A percentile compares a stretch with the other conserved stretches of the same genome.
phyloP scores from a whole-genome alignment of 1,284 basidiomycete species.

The Trametes hirsuta region DNA sequence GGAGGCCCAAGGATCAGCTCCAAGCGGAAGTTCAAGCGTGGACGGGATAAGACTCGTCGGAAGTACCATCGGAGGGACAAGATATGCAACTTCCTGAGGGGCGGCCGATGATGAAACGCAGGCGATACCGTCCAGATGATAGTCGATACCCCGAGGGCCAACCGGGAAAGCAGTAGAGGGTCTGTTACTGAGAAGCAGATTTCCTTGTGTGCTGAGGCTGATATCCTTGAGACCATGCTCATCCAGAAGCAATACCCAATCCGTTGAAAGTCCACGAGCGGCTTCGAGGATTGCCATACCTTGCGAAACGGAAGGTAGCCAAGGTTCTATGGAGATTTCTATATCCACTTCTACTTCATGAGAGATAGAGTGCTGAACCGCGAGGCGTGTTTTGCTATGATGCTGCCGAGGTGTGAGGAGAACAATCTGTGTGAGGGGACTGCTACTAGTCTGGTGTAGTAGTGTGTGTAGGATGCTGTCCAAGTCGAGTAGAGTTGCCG shows the following conservation, averaged over 20 bases:
- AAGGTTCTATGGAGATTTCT: slow-evolving; percentile 47
- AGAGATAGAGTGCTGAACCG: slow-evolving; percentile 40
- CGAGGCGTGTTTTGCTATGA: slow-evolving; percentile 37
- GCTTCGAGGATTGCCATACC: slow-evolving; percentile 38
- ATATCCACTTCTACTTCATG: slow-evolving; percentile 36
- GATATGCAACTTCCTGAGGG: slow-evolving; percentile 46
- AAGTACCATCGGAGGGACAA: slow-evolving; percentile 61
- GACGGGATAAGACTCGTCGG: slow-evolving; percentile 39
- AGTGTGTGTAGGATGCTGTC: slow-evolving; percentile 40
- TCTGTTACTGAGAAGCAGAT: slow-evolving; percentile 40
- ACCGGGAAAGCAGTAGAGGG: slow-evolving; percentile 42
- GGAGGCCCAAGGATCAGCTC: slow-evolving; percentile 42
- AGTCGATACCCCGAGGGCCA: slow-evolving; percentile 47
- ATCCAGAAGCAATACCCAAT: slow-evolving; percentile 57
- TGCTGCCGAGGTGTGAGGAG: slow-evolving; percentile 49
- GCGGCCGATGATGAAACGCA: slow-evolving; percentile 35
- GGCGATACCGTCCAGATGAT: slow-evolving; percentile 27
- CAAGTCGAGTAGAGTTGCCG: slow-evolving; percentile 39
- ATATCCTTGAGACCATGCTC: slow-evolving; percentile 42
- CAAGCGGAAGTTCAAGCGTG: slow-evolving; percentile 23
- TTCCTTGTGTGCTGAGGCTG: slow-evolving; percentile 34
- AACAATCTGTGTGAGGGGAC: slow-evolving; percentile 47
- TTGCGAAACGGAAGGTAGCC: slow-evolving; percentile 34
- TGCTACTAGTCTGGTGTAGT: slow-evolving; percentile 32
- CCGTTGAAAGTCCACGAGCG: slow-evolving; percentile 43